These are phyloP conservation scores for Gastrolobium villosum DNA, from an alignment of 306 rosid species.

Conservation along the genomic window DNA sequence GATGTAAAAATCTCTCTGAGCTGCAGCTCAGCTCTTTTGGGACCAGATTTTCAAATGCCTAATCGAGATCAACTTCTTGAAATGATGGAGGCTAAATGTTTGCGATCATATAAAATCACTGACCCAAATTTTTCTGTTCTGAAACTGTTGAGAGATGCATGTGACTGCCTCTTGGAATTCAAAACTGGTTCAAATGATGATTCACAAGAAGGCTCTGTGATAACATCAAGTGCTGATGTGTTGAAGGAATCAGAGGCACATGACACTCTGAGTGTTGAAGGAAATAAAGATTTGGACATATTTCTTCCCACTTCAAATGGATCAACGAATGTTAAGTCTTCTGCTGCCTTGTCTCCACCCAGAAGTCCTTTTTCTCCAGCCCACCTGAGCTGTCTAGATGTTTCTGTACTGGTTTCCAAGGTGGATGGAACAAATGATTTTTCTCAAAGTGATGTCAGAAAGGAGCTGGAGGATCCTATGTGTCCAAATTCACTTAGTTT, in stretches of 20 bases:
- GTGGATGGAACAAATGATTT: slow-evolving; percentile 42
- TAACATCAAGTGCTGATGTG: slow-evolving; percentile 51
- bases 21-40: slow-evolving; percentile 64
- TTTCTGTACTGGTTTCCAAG: slow-evolving; percentile 38
- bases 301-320: slow-evolving; percentile 55
- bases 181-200: slow-evolving; percentile 69
- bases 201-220: slow-evolving; percentile 63
- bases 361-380: slow-evolving; percentile 42
- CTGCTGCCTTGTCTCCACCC: slow-evolving; percentile 51
- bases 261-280: slow-evolving; percentile 47
- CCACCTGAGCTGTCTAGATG: slow-evolving; percentile 46
- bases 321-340: slow-evolving; percentile 46
- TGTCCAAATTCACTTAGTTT: slow-evolving; percentile 53
- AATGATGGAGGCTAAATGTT: slow-evolving; percentile 83
- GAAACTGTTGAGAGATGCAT: slow-evolving; percentile 77
- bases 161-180: slow-evolving; percentile 82
- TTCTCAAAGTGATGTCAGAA: slow-evolving; percentile 46
- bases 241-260: slow-evolving; percentile 52
- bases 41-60: slow-evolving; percentile 79
- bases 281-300: slow-evolving; percentile 53
- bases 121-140: slow-evolving; percentile 84
- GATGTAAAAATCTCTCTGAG: slow-evolving; percentile 90
- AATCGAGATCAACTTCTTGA: slow-evolving; percentile 71
- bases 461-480: slow-evolving; percentile 48
- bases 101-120: slow-evolving; percentile 74